Base-by-base conservation (phyloP, 148 eudicot species). In the Polygonum maritimum region DNA sequence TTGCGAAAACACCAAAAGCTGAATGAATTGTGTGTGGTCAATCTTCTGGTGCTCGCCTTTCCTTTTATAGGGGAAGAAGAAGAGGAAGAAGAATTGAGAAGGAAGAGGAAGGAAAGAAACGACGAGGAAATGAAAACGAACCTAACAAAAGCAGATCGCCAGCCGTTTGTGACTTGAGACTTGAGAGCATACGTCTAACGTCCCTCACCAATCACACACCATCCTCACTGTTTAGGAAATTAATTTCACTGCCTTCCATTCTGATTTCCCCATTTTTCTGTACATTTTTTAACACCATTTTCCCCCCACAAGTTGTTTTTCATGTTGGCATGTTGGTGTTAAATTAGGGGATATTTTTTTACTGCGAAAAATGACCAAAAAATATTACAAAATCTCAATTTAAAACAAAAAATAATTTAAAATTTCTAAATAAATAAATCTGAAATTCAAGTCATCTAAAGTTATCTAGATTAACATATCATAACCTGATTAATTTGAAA, bases 151-250 rank as follows among this genome's bases (percentile, higher is more conserved):
- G 45, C 19, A 67, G 71, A 67, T 67, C 71, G 71, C 5, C 71
- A 35, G 71, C 71, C 71, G 71, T 67, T 36, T 9, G 45, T 67
- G 71, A 67, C 71, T 67, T 67, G 45, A 67, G 71, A 67, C 71
- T 67, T 67, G 45, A 67, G 71, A 36, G 44, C 71, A 67, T 67
- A 21, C 71, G 71, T 35, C 7, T 2, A 36, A 21, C 71, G 71
- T 35, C 7, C 4, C 71, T 67, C 44, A 16, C 71, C 71, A 67
- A 67, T 38, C 71, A 67, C 71, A 67, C 45, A 41, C 38, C 38
- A 3, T 4, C 71, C 71, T 1, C 18, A 11, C 39, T 63, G 19
- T 36, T 35, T 3, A 67, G 15, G 5, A 36, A 35, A 35, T 36
- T 31, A 2, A 26, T 10, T 62, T 21, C 2, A 21, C 35, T 57